A percentile compares a stretch with the other conserved stretches of the same genome.
phyloP scores from a whole-genome alignment of 352 stramenopile genomes.

The Phytopythium mirpurense region DNA sequence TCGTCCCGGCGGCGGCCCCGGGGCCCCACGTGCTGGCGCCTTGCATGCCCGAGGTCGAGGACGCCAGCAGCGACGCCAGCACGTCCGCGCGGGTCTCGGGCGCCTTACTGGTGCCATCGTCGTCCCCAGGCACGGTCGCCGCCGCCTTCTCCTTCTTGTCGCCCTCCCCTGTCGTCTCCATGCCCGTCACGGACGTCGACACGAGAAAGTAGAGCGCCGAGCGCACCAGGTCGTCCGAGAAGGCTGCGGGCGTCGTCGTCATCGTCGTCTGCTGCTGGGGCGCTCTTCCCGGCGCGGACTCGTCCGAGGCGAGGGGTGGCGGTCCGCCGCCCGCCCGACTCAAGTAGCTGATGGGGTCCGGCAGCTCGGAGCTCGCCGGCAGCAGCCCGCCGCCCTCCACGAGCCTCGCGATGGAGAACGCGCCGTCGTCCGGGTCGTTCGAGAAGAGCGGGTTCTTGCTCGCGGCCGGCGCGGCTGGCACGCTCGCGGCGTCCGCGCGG shows the following conservation, averaged over 20 bases:
- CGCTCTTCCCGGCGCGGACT: not conserved
- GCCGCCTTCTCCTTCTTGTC: too few relatives aligned
- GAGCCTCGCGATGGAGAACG: conserved; percentile 34
- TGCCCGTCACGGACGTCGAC: conserved; percentile 43
- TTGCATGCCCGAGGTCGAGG: conserved; percentile 45
- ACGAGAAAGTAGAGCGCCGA: conserved; percentile 61
- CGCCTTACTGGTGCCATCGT: too few relatives aligned
- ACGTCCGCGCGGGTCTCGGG: conserved; percentile 22
- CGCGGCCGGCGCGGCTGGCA: conserved; percentile 2
- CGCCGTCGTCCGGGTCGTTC: conserved; percentile 31
- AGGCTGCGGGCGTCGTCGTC: conserved; percentile 8
- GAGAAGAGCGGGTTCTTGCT: conserved; percentile 54
- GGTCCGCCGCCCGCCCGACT: conserved; percentile 9
- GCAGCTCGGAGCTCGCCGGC: conserved; percentile 50
- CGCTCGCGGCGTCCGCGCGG: not conserved
- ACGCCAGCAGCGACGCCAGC: conserved; percentile 44
- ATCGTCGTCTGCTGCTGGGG: not conserved
- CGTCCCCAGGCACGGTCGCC: too few relatives aligned
- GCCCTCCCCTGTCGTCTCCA: conserved; percentile 11
- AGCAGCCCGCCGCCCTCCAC: conserved; percentile 30
- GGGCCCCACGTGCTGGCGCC: too few relatives aligned
- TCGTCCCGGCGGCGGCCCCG: not conserved
- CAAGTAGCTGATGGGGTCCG: conserved; percentile 63
- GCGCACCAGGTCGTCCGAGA: conserved; percentile 59
- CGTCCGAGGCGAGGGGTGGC: not conserved